Evolutionary conservation across 176 grass and related monocot species (phyloP).

Genomic region (Cenchrus fungigraminus): DNA sequence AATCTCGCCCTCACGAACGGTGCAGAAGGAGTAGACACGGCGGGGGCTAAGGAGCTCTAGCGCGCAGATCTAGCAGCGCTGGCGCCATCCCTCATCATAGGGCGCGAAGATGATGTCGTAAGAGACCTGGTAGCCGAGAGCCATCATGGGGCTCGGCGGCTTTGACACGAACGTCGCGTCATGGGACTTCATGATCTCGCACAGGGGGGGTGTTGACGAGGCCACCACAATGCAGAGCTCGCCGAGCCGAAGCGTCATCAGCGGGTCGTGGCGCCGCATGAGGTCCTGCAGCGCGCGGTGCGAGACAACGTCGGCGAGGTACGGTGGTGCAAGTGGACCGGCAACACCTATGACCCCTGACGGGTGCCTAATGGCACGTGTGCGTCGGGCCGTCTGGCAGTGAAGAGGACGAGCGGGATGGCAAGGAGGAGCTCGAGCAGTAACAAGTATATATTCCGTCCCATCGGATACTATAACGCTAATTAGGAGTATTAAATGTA

Average conservation of each 20-base stretch:
- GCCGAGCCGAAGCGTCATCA: conserved; percentile 64
- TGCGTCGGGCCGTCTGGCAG: too few relatives aligned
- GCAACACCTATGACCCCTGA: too few relatives aligned
- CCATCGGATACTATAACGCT: too few relatives aligned
- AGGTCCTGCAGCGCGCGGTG: conserved; percentile 51
- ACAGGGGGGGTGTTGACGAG: conserved; percentile 52
- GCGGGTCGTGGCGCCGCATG: conserved; percentile 40
- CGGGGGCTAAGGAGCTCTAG: conserved; percentile 32
- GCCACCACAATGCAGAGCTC: conserved; percentile 44
- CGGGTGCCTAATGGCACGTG: too few relatives aligned
- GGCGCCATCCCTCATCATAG: conserved; percentile 57
- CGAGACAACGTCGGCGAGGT: conserved; percentile 45
- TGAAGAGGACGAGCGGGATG: too few relatives aligned
- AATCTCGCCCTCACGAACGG: conserved; percentile 26
- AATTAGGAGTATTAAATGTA: too few relatives aligned
- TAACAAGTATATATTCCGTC: too few relatives aligned
- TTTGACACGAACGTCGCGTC: conserved; percentile 57
- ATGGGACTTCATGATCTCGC: conserved; percentile 63
- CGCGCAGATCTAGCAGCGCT: conserved; percentile 40
- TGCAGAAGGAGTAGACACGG: conserved; percentile 34
- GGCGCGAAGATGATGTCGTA: conserved; percentile 59
- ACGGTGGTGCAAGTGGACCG: conserved; percentile 51
- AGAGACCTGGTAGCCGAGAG: background rate
- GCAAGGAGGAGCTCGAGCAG: too few relatives aligned
- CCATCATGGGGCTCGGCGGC: conserved; percentile 17